Evolutionary conservation across 495 filamentous ascomycete species (phyloP).

Genomic region (Apodospora peruviana): DNA sequence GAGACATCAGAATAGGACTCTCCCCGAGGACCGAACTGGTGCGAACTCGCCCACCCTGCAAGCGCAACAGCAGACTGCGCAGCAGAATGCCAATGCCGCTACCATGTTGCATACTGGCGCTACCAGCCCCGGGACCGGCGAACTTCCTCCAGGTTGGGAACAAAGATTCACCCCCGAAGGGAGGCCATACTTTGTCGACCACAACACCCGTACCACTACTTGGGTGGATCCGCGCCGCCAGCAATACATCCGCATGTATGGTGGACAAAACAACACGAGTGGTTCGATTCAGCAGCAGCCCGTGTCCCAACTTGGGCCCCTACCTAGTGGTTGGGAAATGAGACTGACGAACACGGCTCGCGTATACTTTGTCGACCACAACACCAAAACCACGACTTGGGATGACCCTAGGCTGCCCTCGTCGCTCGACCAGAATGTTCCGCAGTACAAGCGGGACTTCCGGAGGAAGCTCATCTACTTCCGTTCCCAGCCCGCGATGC

Average conservation of each 20-base stretch:
- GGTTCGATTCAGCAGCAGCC: slow-evolving; percentile 96
- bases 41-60: slow-evolving; percentile 84
- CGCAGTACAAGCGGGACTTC: slow-evolving; percentile 99
- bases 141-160: slow-evolving; percentile 94
- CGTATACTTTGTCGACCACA: slow-evolving; percentile 98
- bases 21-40: slow-evolving; percentile 93
- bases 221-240: slow-evolving; percentile 99
- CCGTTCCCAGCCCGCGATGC: slow-evolving; percentile 92
- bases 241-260: slow-evolving; percentile 98
- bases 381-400: slow-evolving; percentile 99
- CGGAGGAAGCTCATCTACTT: slow-evolving; percentile 97
- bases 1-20: slow-evolving; percentile 88
- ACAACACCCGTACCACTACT: slow-evolving; percentile 96
- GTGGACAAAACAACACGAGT: slow-evolving; percentile 66
- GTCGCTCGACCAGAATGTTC: slow-evolving; percentile 95
- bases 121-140: slow-evolving; percentile 89
- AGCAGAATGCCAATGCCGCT: slow-evolving; percentile 52
- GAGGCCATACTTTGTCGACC: slow-evolving; percentile 95
- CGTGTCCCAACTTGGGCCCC: slow-evolving; percentile 91
- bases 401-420: slow-evolving; percentile 94
- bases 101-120: slow-evolving; percentile 93
- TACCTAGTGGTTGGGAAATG: slow-evolving; percentile 99
- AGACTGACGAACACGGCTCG: slow-evolving; percentile 94
- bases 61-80: slow-evolving; percentile 51
- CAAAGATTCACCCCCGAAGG: slow-evolving; percentile 93